Conservation (phyloP, 2,329 filamentous ascomycete genomes). For the Diaporthe citri region DNA sequence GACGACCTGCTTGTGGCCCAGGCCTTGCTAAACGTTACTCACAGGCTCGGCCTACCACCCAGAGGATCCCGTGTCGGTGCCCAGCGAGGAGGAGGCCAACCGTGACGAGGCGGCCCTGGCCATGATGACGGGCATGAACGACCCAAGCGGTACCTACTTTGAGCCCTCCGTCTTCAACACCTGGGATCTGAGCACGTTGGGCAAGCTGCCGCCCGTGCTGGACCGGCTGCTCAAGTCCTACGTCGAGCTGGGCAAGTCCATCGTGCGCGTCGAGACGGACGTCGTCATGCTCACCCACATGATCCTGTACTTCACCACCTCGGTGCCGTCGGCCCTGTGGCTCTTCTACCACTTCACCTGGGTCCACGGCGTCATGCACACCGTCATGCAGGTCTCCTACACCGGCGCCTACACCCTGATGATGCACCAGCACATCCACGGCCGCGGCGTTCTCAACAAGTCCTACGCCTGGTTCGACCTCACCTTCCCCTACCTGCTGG, state of each 20-base stretch:
- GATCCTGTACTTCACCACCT: constrained; percentile 77
- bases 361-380: constrained; percentile 75
- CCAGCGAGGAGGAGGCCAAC: constrained; percentile 36
- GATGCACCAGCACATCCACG: constrained; percentile 89
- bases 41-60: constrained; percentile 22
- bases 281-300: constrained; percentile 85
- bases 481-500: constrained; percentile 78
- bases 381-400: constrained; percentile 75
- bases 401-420: constrained; percentile 82
- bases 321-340: constrained; percentile 75
- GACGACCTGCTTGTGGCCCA: not conserved
- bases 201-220: constrained; percentile 53
- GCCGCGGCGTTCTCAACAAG: constrained; percentile 74
- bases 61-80: constrained; percentile 35
- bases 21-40: constrained; percentile 25
- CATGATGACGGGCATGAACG: constrained; percentile 56
- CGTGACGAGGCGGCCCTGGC: constrained; percentile 50
- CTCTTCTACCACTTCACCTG: constrained; percentile 77
- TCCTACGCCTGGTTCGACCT: constrained; percentile 69
- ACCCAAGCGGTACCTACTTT: constrained; percentile 56
- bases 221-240: constrained; percentile 71
- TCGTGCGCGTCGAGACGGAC: constrained; percentile 77
- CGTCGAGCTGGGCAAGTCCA: constrained; percentile 62
- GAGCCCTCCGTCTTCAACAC: constrained; percentile 61
- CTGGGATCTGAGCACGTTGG: constrained; percentile 54